Evolutionary conservation across 306 rosid species (phyloP), one percentile per base, ranked within the genome.

Genomic region (Quercus berberidifolia): DNA sequence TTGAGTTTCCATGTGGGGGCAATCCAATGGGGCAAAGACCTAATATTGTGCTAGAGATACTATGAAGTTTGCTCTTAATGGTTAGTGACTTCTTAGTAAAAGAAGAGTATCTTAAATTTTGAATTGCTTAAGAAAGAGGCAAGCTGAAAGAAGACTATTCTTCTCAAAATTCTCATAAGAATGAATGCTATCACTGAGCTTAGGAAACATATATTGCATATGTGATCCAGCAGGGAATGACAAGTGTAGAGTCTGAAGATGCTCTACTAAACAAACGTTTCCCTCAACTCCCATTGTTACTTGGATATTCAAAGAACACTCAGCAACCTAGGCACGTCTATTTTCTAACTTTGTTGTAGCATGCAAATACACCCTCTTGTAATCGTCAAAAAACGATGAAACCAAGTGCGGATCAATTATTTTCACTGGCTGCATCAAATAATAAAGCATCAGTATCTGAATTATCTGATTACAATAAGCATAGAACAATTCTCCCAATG

Each of bases 351-450:
- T 95, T 62, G 86, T 74, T 11, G 97, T 86, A 43, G 89, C 71
- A 85, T 92, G 94, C 77, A 94, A 85, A 86, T 90, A 94, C 14
- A 88, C 92, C 82, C 88, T 88, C 86, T 88, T 81, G 76, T 87
- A 92, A 71, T 91, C 67, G 78, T 91, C 97, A 74, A 75, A 92
- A 84, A 94, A 90, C 4, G 97, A 77, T 13, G 98, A 88, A 79
- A 91, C 97, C 89, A 94, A 87, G 92, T 94, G 98, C 46, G 97
- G 98, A 84, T 94, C 95, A 78, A 94, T 84, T 81, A 94, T 74
- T 84, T 88, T 91, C 70, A 92, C 94, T n/a, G 98, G 98, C 98
- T 92, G 97, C 94, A 88, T 38, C 31, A 88, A 86, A 87, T 15
- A 64, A 55, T 33, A 62, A 28, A 4, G 54, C 28, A 43, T 57